phyloP scores from a whole-genome alignment of 2,329 filamentous ascomycete genomes.

The Fusarium sp. region DNA sequence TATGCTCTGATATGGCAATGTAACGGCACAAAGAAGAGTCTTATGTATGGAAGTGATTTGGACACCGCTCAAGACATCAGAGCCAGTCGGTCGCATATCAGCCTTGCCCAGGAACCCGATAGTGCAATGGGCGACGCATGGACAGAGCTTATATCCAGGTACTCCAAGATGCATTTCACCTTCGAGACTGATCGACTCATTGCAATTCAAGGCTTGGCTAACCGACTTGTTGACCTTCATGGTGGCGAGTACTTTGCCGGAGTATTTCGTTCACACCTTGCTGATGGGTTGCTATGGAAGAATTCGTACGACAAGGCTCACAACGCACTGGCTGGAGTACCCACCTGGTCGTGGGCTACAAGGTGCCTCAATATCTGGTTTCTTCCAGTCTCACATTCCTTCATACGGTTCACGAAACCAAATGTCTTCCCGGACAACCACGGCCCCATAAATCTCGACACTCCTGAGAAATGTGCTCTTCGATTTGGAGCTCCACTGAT shows the following conservation, averaged over 20 bases:
- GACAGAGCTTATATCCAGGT: background rate
- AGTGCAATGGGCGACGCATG: background rate
- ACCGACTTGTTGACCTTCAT: background rate
- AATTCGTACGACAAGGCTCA: background rate
- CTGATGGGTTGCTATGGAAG: constrained; percentile 9
- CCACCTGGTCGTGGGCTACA: constrained; percentile 17
- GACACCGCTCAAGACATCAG: background rate
- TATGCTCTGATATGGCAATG: background rate
- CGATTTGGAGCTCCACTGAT: background rate
- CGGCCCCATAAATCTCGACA: background rate
- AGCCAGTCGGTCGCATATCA: background rate
- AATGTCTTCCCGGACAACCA: background rate
- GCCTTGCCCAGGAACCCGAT: background rate
- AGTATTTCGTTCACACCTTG: background rate
- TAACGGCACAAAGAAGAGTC: background rate
- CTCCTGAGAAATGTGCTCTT: background rate
- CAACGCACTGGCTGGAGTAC: background rate
- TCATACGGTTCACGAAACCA: background rate
- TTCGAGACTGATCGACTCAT: constrained; percentile 9
- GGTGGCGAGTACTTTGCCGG: constrained; percentile 10
- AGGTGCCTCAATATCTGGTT: background rate
- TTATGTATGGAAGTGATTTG: background rate
- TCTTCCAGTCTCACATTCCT: background rate
- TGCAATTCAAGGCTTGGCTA: constrained; percentile 10
- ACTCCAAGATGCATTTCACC: constrained; percentile 6